Evolutionary conservation across 2,329 filamentous ascomycete species (phyloP).

Genomic region (Fusarium pseudocircinatum): DNA sequence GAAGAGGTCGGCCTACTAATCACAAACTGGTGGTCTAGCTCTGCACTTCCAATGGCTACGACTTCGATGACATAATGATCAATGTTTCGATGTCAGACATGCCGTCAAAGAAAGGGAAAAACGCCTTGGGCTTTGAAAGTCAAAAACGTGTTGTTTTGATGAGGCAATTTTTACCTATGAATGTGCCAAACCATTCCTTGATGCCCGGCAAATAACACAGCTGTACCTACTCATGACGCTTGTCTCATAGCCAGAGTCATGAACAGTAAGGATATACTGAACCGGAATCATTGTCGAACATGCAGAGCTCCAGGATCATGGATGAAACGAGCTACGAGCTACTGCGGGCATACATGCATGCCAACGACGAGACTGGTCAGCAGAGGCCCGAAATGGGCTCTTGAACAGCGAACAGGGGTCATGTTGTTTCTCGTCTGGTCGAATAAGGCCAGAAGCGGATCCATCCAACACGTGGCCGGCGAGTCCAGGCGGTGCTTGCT

Average conservation of each 20-base stretch:
- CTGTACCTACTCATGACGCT: not conserved
- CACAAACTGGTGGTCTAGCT: not conserved
- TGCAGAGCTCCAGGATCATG: slow-evolving; percentile 12
- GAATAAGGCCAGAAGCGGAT: slow-evolving; percentile 37
- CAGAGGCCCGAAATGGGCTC: slow-evolving; percentile 26
- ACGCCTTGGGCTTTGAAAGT: not conserved
- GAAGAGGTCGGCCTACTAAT: not conserved
- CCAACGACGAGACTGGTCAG: slow-evolving; percentile 21
- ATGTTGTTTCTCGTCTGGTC: slow-evolving; percentile 35
- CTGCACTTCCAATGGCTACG: not conserved
- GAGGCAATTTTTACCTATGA: not conserved
- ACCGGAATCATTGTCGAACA: slow-evolving; percentile 6
- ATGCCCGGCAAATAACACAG: not conserved
- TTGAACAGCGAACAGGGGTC: slow-evolving; percentile 25
- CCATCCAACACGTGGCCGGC: slow-evolving; percentile 42
- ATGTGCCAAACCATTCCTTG: not conserved
- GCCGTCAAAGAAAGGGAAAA: slow-evolving; percentile 17
- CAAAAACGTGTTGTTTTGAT: not conserved
- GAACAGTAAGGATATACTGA: slow-evolving; percentile 19
- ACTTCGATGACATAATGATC: not conserved
- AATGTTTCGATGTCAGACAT: not conserved
- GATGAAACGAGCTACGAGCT: slow-evolving; percentile 7
- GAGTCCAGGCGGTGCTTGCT: slow-evolving; percentile 25
- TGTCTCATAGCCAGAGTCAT: not conserved
- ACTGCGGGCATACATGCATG: not conserved